Conservation (phyloP, 31 red algal species). For the Bonnemaisonia californica region DNA sequence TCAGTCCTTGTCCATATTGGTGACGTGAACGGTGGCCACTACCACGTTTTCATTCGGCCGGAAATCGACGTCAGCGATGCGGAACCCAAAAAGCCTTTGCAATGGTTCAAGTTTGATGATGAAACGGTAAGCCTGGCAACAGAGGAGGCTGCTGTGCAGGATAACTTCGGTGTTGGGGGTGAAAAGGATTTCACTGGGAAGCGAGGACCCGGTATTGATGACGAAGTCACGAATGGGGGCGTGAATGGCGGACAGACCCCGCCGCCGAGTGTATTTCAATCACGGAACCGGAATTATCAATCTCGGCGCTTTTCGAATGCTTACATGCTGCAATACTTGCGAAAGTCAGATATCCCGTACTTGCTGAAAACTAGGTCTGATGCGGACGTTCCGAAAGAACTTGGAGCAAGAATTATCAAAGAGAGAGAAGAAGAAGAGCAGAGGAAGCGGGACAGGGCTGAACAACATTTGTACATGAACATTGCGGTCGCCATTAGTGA, state of each 20-base stretch:
- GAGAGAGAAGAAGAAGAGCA: constrained; percentile 88
- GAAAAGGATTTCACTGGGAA: constrained; percentile 47
- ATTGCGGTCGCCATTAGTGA: constrained; percentile 69
- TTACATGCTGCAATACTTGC: constrained; percentile 97
- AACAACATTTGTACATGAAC: constrained; percentile 90
- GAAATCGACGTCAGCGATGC: constrained; percentile 67
- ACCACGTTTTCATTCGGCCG: constrained; percentile 94
- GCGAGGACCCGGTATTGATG: constrained; percentile 40
- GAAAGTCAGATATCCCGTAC: constrained; percentile 64
- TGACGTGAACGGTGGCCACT: constrained; percentile 96
- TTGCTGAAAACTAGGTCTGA: constrained; percentile 48
- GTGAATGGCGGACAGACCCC: constrained; percentile 63
- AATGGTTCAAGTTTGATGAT: constrained; percentile 86
- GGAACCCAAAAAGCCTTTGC: constrained; percentile 61
- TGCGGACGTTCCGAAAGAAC: constrained; percentile 69
- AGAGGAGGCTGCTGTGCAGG: constrained; percentile 55
- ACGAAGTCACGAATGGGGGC: constrained; percentile 41
- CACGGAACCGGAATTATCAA: constrained; percentile 57
- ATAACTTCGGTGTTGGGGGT: constrained; percentile 72
- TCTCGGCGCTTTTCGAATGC: constrained; percentile 84
- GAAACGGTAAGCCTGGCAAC: constrained; percentile 57
- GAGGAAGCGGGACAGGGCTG: constrained; percentile 62
- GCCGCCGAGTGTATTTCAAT: constrained; percentile 48
- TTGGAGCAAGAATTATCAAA: constrained; percentile 69
- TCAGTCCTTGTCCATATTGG: constrained; percentile 97